A percentile compares a stretch with the other conserved stretches of the same genome.
phyloP scores from a whole-genome alignment of 1,139 yeast genomes.

The Pichia sp. region DNA sequence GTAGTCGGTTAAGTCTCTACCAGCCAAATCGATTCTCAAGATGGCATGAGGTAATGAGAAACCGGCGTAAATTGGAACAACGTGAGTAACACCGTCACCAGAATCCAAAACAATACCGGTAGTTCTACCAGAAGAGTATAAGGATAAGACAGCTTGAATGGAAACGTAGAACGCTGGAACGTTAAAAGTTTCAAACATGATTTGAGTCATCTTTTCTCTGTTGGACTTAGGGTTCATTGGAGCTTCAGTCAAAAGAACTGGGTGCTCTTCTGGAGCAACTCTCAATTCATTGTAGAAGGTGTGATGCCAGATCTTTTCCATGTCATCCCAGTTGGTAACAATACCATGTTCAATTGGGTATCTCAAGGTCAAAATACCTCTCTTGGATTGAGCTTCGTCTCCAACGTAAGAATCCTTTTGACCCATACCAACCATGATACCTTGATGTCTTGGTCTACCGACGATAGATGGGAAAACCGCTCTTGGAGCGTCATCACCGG shows the following conservation, averaged over 20 bases:
- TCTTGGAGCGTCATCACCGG: conserved; percentile 99
- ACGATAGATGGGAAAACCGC: conserved; percentile 99
- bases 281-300: conserved; percentile 39
- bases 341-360: conserved; percentile 99
- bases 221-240: conserved; percentile 99
- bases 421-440: conserved; percentile 99
- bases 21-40: conserved; percentile 97
- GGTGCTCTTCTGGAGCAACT: conserved; percentile 91
- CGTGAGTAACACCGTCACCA: conserved; percentile 99
- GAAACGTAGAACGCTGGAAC: conserved; percentile 99
- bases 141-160: conserved; percentile 96
- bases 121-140: conserved; percentile 99
- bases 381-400: conserved; percentile 99
- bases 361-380: conserved; percentile 98
- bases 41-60: conserved; percentile 99
- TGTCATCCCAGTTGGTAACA: conserved; percentile 99
- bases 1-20: conserved; percentile 98
- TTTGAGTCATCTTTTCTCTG: conserved; percentile 99
- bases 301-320: conserved; percentile 52
- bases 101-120: conserved; percentile 99
- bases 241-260: conserved; percentile 82
- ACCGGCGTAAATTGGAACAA: conserved; percentile 99
- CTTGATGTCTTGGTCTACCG: conserved; percentile 99
- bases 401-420: conserved; percentile 99
- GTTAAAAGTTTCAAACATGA: conserved; percentile 97